Evolutionary conservation across 1,284 basidiomycete genomes (phyloP).

Genomic region (Omphalotus olearius): DNA sequence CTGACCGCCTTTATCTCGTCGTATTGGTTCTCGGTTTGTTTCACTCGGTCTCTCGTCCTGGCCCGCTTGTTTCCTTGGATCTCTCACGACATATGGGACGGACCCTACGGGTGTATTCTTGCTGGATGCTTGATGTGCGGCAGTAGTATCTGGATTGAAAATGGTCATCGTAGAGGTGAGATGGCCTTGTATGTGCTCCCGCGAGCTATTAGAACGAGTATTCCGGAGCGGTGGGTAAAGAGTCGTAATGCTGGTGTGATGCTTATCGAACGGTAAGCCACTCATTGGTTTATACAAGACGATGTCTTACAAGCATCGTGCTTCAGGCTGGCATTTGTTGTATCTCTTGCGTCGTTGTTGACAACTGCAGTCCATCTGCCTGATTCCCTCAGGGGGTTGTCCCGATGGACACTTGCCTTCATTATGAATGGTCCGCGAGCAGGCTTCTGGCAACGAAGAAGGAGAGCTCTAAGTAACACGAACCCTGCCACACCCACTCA

Average conservation of each 20-base stretch:
- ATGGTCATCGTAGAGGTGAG: constrained; percentile 63
- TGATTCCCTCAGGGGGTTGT: constrained; percentile 62
- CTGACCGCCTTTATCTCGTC: constrained; percentile 67
- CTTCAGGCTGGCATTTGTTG: constrained; percentile 43
- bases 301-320: background rate
- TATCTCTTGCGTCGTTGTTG: constrained; percentile 62
- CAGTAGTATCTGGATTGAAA: constrained; percentile 71
- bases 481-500: constrained; percentile 3
- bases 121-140: constrained; percentile 71
- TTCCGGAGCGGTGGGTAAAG: constrained; percentile 51
- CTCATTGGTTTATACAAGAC: background rate
- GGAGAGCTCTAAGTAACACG: constrained; percentile 12
- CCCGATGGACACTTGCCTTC: constrained; percentile 65
- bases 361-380: constrained; percentile 59
- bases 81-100: constrained; percentile 75
- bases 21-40: constrained; percentile 65
- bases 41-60: constrained; percentile 58
- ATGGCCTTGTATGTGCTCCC: constrained; percentile 77
- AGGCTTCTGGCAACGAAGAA: constrained; percentile 44
- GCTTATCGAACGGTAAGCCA: constrained; percentile 48
- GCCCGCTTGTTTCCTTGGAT: constrained; percentile 60
- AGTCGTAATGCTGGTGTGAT: constrained; percentile 35
- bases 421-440: constrained; percentile 55
- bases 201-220: constrained; percentile 54
- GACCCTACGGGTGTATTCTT: constrained; percentile 62